Evolutionary conservation across 2,329 filamentous ascomycete species (phyloP).

Genomic region (Reticulascus tulasneorum): DNA sequence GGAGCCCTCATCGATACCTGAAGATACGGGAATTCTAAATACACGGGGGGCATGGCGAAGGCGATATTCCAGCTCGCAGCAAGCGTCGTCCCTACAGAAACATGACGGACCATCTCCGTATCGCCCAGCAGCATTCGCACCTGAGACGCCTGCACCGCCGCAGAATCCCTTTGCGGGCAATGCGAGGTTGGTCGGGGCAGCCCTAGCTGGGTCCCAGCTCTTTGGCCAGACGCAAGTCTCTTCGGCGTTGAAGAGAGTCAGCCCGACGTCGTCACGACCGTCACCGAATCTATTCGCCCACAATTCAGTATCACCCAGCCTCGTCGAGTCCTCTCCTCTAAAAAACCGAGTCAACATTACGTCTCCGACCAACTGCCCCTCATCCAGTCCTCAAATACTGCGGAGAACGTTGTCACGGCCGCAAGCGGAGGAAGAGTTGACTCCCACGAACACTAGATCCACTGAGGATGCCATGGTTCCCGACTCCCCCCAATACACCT

Average conservation of each 20-base stretch:
- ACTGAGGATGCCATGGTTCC: conserved; percentile 28
- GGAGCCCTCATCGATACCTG: conserved; percentile 25
- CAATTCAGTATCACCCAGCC: conserved; percentile 43
- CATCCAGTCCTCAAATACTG: conserved; percentile 36
- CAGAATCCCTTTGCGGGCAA: conserved; percentile 44
- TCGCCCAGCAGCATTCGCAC: conserved; percentile 21
- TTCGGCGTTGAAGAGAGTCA: conserved; percentile 45
- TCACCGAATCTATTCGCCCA: conserved; percentile 43
- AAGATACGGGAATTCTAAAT: conserved; percentile 30
- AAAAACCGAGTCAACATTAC: conserved; percentile 45
- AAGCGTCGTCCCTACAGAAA: conserved; percentile 20
- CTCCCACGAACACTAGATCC: conserved; percentile 19
- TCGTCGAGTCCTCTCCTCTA: conserved; percentile 43
- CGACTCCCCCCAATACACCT: conserved; percentile 25
- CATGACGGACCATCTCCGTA: conserved; percentile 23
- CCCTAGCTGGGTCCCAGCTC: conserved; percentile 44
- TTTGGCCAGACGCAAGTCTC: conserved; percentile 54
- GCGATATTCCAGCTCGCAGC: conserved; percentile 28
- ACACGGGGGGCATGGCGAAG: conserved; percentile 35
- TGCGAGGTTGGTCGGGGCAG: conserved; percentile 25
- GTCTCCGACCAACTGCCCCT: conserved; percentile 35
- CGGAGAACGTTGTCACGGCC: conserved; percentile 6
- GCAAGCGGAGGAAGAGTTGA: conserved; percentile 18
- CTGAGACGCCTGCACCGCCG: conserved; percentile 47
- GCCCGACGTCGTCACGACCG: conserved; percentile 55